phyloP scores from a whole-genome alignment of 2,329 filamentous ascomycete genomes.

The Pseudocercospora musae region DNA sequence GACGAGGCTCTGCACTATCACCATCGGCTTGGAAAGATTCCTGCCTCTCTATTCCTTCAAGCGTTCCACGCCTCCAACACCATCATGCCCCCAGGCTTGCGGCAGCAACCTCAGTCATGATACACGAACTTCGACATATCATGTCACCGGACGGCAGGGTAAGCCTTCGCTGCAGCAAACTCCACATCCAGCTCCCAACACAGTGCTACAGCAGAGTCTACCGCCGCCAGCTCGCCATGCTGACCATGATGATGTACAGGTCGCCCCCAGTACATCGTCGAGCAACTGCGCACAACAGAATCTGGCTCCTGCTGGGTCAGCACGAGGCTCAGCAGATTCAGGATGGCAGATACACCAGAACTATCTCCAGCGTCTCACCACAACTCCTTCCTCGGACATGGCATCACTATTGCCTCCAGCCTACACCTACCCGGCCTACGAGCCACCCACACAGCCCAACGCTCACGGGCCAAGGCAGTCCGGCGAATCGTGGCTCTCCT shows the following conservation, averaged over 20 bases:
- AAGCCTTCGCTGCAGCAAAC: not conserved
- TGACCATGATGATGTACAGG: not conserved
- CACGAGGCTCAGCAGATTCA: constrained; percentile 36
- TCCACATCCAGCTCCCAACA: not conserved
- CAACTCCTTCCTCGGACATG: constrained; percentile 23
- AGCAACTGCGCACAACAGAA: constrained; percentile 29
- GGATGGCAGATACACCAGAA: constrained; percentile 33
- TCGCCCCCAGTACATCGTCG: not conserved
- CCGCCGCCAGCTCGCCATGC: no score
- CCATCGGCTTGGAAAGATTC: not conserved
- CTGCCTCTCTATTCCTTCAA: no score
- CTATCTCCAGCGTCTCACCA: constrained; percentile 34
- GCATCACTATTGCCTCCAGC: no score
- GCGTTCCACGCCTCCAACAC: not conserved
- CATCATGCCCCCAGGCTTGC: not conserved
- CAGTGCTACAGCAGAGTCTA: not conserved
- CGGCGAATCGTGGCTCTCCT: constrained; percentile 25
- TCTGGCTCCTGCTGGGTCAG: constrained; percentile 26
- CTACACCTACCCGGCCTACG: no score
- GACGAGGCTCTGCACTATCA: not conserved
- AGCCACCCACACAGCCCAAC: no score
- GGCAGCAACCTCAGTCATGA: no score
- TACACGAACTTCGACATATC: no score
- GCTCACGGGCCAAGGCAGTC: constrained; percentile 32
- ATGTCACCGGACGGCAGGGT: not conserved